Percentiles rank a stretch among this genome's conserved stretches.
Conservation (phyloP, 202 grass and related monocot species). For the Panicum virgatum region DNA sequence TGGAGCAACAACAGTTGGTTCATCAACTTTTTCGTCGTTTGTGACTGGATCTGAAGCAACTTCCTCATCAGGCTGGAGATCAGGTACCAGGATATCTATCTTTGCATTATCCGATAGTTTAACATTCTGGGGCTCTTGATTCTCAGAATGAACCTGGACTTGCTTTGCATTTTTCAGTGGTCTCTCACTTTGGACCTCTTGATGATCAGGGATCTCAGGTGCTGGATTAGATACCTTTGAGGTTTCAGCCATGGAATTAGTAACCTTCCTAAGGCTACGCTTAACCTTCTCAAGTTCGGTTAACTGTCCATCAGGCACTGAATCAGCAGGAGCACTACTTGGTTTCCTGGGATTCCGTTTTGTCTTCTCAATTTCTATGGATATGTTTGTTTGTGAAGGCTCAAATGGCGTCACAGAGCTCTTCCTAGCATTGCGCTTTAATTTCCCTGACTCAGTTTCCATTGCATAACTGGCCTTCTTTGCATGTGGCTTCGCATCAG, state of each 20-base stretch:
- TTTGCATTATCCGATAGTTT: constrained; percentile 49
- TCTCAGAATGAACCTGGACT: constrained; percentile 36
- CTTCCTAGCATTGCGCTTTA: constrained; percentile 72
- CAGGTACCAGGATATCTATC: constrained; percentile 38
- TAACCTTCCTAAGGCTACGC: constrained; percentile 81
- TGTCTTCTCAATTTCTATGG: constrained; percentile 53
- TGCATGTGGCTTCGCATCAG: constrained; percentile 61
- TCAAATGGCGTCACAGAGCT: constrained; percentile 44
- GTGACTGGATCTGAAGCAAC: constrained; percentile 29
- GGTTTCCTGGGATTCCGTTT: constrained; percentile 63
- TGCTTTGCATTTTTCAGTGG: constrained; percentile 35
- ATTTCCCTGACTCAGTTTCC: constrained; percentile 91
- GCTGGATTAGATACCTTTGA: constrained; percentile 50
- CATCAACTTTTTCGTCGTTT: constrained; percentile 54
- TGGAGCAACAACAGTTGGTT: constrained; percentile 16
- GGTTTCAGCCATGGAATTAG: constrained; percentile 54
- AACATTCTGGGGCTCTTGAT: constrained; percentile 49
- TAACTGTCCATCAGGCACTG: constrained; percentile 69
- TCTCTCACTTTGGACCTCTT: constrained; percentile 53
- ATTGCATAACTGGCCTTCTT: constrained; percentile 68
- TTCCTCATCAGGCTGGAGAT: constrained; percentile 56
- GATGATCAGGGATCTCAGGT: constrained; percentile 37
- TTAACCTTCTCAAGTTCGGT: constrained; percentile 96
- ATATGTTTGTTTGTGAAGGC: constrained; percentile 47
- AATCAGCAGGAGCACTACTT: constrained; percentile 42